Base-by-base conservation (phyloP, 2,329 filamentous ascomycete genomes). In the Calonectria pseudoreteaudii region DNA sequence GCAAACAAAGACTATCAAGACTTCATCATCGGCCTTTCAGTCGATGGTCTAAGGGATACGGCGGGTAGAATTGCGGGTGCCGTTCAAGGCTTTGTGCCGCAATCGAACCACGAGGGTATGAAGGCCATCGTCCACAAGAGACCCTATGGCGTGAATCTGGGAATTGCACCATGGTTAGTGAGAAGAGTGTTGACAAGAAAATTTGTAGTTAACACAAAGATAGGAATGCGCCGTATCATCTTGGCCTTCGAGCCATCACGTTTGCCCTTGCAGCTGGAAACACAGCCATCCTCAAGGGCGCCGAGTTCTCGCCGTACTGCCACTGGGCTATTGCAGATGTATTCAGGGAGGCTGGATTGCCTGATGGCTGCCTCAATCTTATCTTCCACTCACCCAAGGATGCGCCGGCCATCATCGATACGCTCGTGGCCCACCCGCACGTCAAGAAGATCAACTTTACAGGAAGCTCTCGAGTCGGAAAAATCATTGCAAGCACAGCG, bases 371-470 rank as follows among this genome's bases (percentile, higher is more conserved):
- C 3, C 83, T 97, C 47, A 96, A 95, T 82, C 86, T 94, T 23
- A 84, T 97, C 30, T 93, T 92, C 10, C 85, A 88, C 44, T 89
- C 92, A 2, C 90, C 91, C 65, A 88, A 91, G 69, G 90, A 94
- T 78, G 94, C 94, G 0, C 87, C 92, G 0, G 86, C 87, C 11
- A 87, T 96, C 30, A 95, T 93, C 0, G 88, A 88, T 41, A 86
- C 90, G 1, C 84, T 97, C 26, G 94, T 97, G 76, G 89, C 90
- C 62, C 87, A 94, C 79, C 90, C 90, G 0, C 86, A 87, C 0
- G 86, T 97, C 71, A 93, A 91, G 82, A 97, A 97, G 86, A 88
- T 97, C 82, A 97, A 95, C 85, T 97, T 97, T 84, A 97, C 95
- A 0, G 95, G 95, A 47, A 93, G 90, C 79, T 95, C 94, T 0